Conservation (phyloP, 257 asterid species). For the Scutellaria galericulata region DNA sequence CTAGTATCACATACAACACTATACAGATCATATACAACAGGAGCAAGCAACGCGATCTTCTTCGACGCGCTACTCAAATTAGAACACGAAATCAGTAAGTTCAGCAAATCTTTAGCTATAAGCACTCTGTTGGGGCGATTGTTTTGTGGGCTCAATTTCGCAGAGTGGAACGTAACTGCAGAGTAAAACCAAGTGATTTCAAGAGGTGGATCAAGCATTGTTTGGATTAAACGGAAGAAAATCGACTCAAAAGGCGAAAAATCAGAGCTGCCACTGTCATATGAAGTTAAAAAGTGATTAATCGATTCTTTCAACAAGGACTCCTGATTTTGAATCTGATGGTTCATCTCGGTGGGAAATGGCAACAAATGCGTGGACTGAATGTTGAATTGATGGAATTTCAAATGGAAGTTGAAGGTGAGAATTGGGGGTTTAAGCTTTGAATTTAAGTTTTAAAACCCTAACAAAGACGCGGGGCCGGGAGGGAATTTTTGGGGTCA, state of each 20-base stretch:
- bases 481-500: conserved; percentile 33
- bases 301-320: conserved; percentile 72
- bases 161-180: conserved; percentile 64
- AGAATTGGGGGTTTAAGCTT: conserved; percentile 29
- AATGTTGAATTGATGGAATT: neutral
- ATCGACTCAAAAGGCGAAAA: conserved; percentile 73
- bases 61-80: conserved; percentile 54
- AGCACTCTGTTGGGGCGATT: conserved; percentile 41
- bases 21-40: conserved; percentile 63
- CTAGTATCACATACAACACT: conserved; percentile 46
- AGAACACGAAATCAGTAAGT: conserved; percentile 62
- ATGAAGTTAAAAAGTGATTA: conserved; percentile 60
- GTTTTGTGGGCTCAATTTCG: conserved; percentile 46
- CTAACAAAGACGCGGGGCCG: conserved; percentile 27
- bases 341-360: conserved; percentile 41
- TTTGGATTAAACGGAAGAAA: conserved; percentile 75
- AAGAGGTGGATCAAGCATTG: conserved; percentile 89
- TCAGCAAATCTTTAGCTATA: conserved; percentile 68
- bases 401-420: neutral
- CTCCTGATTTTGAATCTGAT: conserved; percentile 44
- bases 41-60: conserved; percentile 75
- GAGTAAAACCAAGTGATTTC: conserved; percentile 90
- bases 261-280: conserved; percentile 63
- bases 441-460: conserved; percentile 35
- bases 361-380: neutral